Percentiles rank a stretch among this genome's conserved stretches.
Evolutionary conservation across 768 basidiomycete species (phyloP).

Genomic region (Polyporus arcularius): DNA sequence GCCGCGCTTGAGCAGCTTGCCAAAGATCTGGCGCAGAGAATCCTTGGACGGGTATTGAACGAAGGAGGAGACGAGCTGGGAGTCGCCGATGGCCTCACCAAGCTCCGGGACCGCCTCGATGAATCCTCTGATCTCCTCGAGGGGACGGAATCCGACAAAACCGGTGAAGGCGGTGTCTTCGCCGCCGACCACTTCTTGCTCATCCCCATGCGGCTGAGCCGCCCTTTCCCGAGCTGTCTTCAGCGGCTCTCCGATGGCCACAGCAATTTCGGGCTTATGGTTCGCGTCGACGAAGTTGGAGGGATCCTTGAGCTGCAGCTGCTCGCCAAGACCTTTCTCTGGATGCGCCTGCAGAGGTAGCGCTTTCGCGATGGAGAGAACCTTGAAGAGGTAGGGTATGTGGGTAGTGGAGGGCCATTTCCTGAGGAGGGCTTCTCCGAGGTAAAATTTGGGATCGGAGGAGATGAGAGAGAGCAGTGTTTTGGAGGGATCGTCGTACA

Average conservation of each 20-base stretch:
- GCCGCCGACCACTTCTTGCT: conserved; percentile 10
- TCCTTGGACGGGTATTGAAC: conserved; percentile 31
- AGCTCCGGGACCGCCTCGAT: conserved; percentile 48
- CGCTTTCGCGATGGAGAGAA: conserved; percentile 54
- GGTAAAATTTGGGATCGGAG: conserved; percentile 30
- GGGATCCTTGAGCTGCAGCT: conserved; percentile 43
- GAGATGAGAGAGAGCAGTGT: conserved; percentile 37
- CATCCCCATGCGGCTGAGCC: neutral
- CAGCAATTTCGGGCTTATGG: conserved; percentile 63
- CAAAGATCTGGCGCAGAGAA: conserved; percentile 42
- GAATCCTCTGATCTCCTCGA: conserved; percentile 43
- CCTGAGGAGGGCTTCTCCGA: conserved; percentile 38
- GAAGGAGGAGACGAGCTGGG: conserved; percentile 35
- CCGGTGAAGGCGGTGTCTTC: conserved; percentile 33
- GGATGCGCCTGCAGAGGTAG: conserved; percentile 61
- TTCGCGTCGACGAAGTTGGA: conserved; percentile 49
- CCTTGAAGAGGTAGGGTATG: conserved; percentile 59
- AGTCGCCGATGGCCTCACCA: conserved; percentile 36
- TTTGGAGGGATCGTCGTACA: conserved; percentile 28
- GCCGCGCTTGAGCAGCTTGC: conserved; percentile 42
- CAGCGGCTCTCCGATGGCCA: conserved; percentile 47
- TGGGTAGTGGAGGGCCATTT: conserved; percentile 33
- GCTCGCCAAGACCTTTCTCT: conserved; percentile 47
- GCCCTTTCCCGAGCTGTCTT: neutral
- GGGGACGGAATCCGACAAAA: conserved; percentile 57